Base-by-base conservation (phyloP, 1,284 basidiomycete genomes). In the Vanrija sp. region DNA sequence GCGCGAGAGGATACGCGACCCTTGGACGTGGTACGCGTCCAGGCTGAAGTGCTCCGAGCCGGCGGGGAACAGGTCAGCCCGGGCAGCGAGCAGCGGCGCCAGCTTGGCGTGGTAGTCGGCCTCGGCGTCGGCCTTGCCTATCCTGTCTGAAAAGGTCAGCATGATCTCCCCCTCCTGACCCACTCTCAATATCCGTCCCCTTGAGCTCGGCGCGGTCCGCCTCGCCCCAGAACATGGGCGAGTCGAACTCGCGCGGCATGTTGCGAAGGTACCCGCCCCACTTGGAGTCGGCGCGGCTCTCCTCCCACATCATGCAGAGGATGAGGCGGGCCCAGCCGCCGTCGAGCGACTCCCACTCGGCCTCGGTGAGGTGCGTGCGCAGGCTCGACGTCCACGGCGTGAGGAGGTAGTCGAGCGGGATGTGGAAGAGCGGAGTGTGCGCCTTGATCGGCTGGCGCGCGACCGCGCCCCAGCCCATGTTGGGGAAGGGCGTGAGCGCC, bases 251-350 rank as follows among this genome's bases (percentile, higher is more conserved):
- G 2, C 68, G 78, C 0, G 95, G 94, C 64, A 97, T 80, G 35
- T 75, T 71, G 31, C 65, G 68, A 69, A 62, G 42, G 44, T 49
- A 91, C 6, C 77, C 79, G 9, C 70, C 69, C 89, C 89, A 91
- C 56, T 75, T 82, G 41, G 85, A 89, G 20, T 78, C 66, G 7
- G 69, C 41, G 53, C 76, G 77, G 3, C 84, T 80, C 47, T 83
- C 83, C 73, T 97, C 95, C 86, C 88, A 97, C 88, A 98, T 91
- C 85, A 98, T 88, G 60, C 86, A 89, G 20, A 97, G 78, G 54
- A 98, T 97, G 39, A 98, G 78, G 1, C 88, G 87, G 2, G 82
- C 78, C 94, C 94, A 98, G 1, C 91, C 89, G 49, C 81, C 77
- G 48, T 85, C 79, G 51, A 93, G 72, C 20, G 75, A 71, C 69